Conservation (phyloP, 495 filamentous ascomycete genomes). For the Penicillium steckii region DNA sequence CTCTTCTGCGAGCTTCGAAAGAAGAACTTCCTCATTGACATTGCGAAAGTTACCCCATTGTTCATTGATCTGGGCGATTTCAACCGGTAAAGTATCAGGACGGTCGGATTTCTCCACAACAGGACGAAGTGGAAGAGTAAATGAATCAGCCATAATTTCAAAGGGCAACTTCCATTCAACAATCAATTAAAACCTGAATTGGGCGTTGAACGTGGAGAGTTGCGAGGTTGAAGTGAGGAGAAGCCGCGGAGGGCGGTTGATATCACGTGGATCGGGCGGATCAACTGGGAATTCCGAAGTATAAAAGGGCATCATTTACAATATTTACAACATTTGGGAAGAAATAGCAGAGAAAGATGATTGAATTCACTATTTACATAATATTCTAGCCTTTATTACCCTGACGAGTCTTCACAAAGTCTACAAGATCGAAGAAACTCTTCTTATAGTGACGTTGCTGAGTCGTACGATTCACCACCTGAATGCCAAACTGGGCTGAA, state of each 20-base stretch:
- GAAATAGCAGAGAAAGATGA: background rate
- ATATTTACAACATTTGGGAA: background rate
- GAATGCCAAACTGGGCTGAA: slow-evolving; percentile 39
- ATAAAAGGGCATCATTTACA: background rate
- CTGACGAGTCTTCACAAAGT: slow-evolving; percentile 35
- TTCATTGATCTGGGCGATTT: slow-evolving; percentile 71
- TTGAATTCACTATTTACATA: background rate
- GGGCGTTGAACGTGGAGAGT: background rate
- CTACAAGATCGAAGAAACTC: slow-evolving; percentile 48
- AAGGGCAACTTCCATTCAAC: background rate
- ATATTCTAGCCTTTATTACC: background rate
- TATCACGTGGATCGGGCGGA: background rate
- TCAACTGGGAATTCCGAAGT: background rate
- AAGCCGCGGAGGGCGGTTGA: no score
- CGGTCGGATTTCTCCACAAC: slow-evolving; percentile 52
- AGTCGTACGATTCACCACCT: slow-evolving; percentile 40
- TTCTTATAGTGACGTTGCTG: slow-evolving; percentile 43
- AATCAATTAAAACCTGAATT: background rate
- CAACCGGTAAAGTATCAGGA: slow-evolving; percentile 62
- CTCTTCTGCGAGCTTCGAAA: slow-evolving; percentile 55
- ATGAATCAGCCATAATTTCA: slow-evolving; percentile 40
- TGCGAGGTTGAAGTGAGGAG: background rate
- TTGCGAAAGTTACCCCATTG: slow-evolving; percentile 73
- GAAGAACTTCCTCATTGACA: slow-evolving; percentile 61
- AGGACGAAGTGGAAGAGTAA: slow-evolving; percentile 65